phyloP scores from a whole-genome alignment of 306 rosid genomes.

The Cyclanthera cordifolia region DNA sequence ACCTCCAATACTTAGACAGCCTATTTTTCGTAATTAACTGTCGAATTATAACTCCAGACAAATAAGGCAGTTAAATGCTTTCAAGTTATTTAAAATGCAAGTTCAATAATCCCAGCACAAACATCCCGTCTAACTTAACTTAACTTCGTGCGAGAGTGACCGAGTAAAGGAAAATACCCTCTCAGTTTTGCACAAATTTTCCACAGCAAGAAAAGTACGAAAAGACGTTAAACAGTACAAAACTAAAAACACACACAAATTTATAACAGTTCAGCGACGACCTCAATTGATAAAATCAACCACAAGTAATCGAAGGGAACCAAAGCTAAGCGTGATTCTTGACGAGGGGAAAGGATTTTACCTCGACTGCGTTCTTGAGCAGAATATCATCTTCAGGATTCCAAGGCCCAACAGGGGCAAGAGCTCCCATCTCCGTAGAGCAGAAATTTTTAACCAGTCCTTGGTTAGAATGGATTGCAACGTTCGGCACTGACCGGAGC shows the following conservation, averaged over 20 bases:
- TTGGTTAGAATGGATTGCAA: not conserved
- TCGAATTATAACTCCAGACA: not conserved
- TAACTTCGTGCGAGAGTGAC: not conserved
- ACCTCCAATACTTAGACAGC: not conserved
- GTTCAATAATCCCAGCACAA: not conserved
- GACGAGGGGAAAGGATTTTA: slow-evolving; percentile 3
- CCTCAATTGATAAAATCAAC: not conserved
- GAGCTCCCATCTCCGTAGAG: slow-evolving; percentile 52
- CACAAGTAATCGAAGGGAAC: not conserved
- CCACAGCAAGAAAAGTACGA: not conserved
- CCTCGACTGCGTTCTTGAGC: slow-evolving; percentile 86
- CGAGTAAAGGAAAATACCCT: not conserved
- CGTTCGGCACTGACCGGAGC: not conserved
- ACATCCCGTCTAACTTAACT: not conserved
- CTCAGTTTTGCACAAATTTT: not conserved
- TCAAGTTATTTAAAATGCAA: not conserved
- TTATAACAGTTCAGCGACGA: not conserved
- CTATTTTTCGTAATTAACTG: not conserved
- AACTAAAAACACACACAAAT: not conserved
- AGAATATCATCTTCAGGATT: slow-evolving; percentile 66
- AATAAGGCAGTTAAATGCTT: not conserved
- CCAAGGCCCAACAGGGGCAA: slow-evolving; percentile 47
- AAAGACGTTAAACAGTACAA: not conserved
- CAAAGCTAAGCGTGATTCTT: not conserved
- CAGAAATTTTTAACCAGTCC: not conserved